Evolutionary conservation across 768 basidiomycete genomes (phyloP).

Genomic region (Podaxis pistillaris): DNA sequence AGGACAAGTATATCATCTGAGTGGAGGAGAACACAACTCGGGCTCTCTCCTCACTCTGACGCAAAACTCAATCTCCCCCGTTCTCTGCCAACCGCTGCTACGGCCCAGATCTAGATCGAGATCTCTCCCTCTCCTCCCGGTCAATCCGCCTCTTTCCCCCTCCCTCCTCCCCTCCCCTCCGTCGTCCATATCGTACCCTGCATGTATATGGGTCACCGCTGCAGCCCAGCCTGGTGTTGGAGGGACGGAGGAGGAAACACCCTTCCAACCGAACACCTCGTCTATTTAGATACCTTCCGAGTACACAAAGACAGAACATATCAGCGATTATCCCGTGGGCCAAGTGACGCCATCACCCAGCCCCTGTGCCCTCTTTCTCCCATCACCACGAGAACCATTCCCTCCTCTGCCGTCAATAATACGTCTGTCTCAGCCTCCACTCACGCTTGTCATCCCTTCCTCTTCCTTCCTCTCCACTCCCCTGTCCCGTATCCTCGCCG

Average conservation of each 20-base stretch:
- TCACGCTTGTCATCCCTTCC: slow-evolving; percentile 14
- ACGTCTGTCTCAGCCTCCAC: slow-evolving; percentile 8
- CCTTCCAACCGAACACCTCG: not conserved
- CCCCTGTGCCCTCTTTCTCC: slow-evolving; percentile 14
- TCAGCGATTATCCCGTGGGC: slow-evolving; percentile 16
- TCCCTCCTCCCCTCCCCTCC: slow-evolving; percentile 1
- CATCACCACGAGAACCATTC: slow-evolving; percentile 16
- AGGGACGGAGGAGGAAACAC: not conserved
- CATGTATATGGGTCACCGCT: not conserved
- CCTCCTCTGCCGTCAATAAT: slow-evolving; percentile 14
- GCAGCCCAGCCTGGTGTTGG: not conserved
- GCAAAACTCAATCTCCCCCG: slow-evolving; percentile 12
- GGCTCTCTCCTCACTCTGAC: slow-evolving; percentile 10
- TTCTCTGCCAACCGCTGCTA: slow-evolving; percentile 16
- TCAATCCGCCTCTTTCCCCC: not conserved
- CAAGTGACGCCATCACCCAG: slow-evolving; percentile 15
- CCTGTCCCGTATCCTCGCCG: not conserved
- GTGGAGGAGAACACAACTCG: slow-evolving; percentile 2
- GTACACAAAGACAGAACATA: slow-evolving; percentile 12
- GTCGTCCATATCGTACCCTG: not conserved
- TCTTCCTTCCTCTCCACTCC: not conserved
- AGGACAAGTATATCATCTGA: not conserved
- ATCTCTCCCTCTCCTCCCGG: slow-evolving; percentile 8
- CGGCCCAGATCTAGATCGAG: slow-evolving; percentile 16
- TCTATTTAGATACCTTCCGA: slow-evolving; percentile 14